Evolutionary conservation across 148 eudicot species (phyloP).

Genomic region (Vaccinium myrtillus): DNA sequence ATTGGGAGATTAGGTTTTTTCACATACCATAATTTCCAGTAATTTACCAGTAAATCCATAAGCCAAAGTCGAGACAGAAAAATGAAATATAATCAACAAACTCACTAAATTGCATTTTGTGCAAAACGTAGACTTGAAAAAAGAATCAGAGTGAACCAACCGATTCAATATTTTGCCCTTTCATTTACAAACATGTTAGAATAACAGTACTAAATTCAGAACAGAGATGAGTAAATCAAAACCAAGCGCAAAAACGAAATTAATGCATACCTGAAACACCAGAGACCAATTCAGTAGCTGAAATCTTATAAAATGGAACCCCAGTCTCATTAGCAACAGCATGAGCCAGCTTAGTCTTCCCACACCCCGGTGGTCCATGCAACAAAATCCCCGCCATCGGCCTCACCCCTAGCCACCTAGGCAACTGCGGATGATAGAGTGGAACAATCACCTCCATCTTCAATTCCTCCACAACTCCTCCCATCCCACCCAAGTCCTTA

Average conservation of each 20-base stretch:
- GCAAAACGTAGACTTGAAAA: too few relatives aligned
- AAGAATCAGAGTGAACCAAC: neutral
- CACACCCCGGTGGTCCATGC: conserved; percentile 93
- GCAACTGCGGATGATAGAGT: conserved; percentile 52
- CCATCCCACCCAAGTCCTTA: conserved; percentile 80
- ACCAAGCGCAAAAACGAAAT: neutral
- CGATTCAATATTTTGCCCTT: neutral
- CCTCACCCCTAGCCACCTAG: conserved; percentile 46
- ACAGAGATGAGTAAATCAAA: neutral
- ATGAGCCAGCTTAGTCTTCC: conserved; percentile 82
- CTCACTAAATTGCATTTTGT: too few relatives aligned
- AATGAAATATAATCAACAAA: too few relatives aligned
- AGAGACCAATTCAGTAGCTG: conserved; percentile 81
- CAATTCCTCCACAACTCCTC: conserved; percentile 52
- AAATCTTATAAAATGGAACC: conserved; percentile 68
- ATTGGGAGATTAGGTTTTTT: too few relatives aligned
- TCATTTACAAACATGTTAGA: too few relatives aligned
- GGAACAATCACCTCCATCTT: conserved; percentile 75
- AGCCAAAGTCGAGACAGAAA: too few relatives aligned
- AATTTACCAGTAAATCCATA: too few relatives aligned
- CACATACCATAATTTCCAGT: too few relatives aligned
- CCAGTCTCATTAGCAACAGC: conserved; percentile 89
- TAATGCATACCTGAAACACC: conserved; percentile 64
- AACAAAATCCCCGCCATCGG: conserved; percentile 69
- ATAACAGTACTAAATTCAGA: neutral